Percentiles rank a stretch among this genome's conserved stretches.
These are phyloP conservation scores for Penicillium sp. DNA, from an alignment of 2,329 filamentous ascomycete genomes.

Conservation along the genomic window DNA sequence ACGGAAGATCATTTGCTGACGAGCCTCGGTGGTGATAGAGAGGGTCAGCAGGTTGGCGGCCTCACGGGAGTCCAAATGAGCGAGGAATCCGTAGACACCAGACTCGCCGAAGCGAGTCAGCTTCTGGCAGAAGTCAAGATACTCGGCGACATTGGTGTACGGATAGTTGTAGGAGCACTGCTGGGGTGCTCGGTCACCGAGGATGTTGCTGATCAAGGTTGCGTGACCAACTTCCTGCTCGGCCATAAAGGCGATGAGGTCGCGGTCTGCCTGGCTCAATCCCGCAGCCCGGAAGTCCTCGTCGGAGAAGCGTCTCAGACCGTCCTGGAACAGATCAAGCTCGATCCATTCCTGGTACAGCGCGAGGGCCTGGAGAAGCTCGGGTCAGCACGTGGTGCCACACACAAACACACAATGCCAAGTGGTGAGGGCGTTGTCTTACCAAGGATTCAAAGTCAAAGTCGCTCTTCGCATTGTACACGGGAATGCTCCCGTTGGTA, in stretches of 20 bases:
- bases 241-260: conserved; percentile 68
- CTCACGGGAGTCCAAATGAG: conserved; percentile 69
- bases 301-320: conserved; percentile 61
- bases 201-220: conserved; percentile 69
- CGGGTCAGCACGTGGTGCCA: neutral
- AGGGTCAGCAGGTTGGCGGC: conserved; percentile 67
- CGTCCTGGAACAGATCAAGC: conserved; percentile 74
- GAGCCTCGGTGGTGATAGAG: conserved; percentile 70
- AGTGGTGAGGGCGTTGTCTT: conserved; percentile 6
- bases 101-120: conserved; percentile 76
- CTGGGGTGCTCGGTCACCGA: conserved; percentile 62
- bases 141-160: conserved; percentile 66
- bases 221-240: conserved; percentile 73
- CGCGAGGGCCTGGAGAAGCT: conserved; percentile 48
- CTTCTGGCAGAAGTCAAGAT: conserved; percentile 77
- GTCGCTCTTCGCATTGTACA: conserved; percentile 72
- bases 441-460: conserved; percentile 74
- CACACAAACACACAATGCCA: no score
- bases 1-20: conserved; percentile 79
- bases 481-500: conserved; percentile 68
- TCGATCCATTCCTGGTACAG: conserved; percentile 83
- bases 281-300: conserved; percentile 65
- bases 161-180: conserved; percentile 82
- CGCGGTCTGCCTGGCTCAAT: conserved; percentile 62
- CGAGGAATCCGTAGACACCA: conserved; percentile 73